Evolutionary conservation across 768 basidiomycete species (phyloP).

Genomic region (Jaapia argillacea): DNA sequence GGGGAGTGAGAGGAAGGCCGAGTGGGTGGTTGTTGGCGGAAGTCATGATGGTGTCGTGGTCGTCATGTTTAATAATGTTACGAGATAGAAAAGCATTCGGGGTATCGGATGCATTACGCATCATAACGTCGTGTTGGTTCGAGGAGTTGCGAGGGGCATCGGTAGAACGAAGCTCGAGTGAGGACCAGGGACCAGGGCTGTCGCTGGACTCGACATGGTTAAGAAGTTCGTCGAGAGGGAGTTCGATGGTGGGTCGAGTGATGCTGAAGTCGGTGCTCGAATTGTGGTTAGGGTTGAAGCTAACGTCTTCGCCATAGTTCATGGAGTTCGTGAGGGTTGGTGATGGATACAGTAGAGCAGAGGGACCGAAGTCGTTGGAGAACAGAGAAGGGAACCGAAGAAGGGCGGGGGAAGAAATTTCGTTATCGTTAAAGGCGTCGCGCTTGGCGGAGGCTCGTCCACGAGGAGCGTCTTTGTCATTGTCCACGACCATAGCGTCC

Average conservation of each 20-base stretch:
- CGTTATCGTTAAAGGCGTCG: constrained; percentile 10
- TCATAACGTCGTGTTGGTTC: constrained; percentile 18
- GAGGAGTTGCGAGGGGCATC: too few species aligned
- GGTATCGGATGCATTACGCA: constrained; percentile 13
- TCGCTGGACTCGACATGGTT: constrained; percentile 29
- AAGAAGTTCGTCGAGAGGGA: constrained; percentile 78
- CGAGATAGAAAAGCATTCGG: too few species aligned
- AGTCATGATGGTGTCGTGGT: constrained; percentile 15
- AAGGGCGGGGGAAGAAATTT: constrained; percentile 20
- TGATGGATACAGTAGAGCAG: constrained; percentile 58
- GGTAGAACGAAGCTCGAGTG: constrained; percentile 8
- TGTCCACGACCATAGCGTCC: constrained; percentile 7
- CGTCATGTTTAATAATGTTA: constrained; percentile 12
- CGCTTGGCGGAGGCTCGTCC: constrained; percentile 18
- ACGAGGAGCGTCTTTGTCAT: constrained; percentile 27
- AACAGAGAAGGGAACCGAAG: constrained; percentile 72
- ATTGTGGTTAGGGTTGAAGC: constrained; percentile 21
- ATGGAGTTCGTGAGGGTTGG: constrained; percentile 58
- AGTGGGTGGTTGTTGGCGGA: constrained; percentile 21
- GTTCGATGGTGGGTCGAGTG: constrained; percentile 71
- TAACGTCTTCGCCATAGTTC: constrained; percentile 74
- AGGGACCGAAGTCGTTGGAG: constrained; percentile 65
- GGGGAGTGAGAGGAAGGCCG: constrained; percentile 28
- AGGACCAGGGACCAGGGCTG: constrained; percentile 22
- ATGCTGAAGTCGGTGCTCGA: constrained; percentile 48